Conservation (phyloP, 352 stramenopile species). For the Phytophthora nicotianae region DNA sequence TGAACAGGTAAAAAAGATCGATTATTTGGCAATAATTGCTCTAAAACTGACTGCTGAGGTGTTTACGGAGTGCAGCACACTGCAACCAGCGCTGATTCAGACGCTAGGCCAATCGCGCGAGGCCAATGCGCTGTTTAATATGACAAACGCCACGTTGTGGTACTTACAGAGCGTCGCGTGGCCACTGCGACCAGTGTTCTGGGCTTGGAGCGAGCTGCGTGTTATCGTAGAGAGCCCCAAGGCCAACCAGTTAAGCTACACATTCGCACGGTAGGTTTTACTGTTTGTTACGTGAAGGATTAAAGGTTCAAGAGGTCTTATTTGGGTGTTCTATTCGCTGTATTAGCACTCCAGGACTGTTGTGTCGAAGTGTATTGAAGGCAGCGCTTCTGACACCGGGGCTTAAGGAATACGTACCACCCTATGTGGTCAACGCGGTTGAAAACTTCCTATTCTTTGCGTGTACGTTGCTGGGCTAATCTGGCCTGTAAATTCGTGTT, state of each 20-base stretch:
- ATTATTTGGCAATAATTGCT: not conserved
- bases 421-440: conserved; percentile 42
- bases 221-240: conserved; percentile 58
- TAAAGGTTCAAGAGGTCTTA: conserved; percentile 5
- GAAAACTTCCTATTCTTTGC: conserved; percentile 54
- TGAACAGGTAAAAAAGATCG: conserved; percentile 56
- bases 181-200: conserved; percentile 72
- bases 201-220: conserved; percentile 80
- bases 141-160: conserved; percentile 53
- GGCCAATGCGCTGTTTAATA: conserved; percentile 53
- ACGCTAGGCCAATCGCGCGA: conserved; percentile 68
- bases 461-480: conserved; percentile 33
- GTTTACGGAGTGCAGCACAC: conserved; percentile 33
- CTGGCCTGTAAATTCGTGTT: no score
- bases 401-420: conserved; percentile 46
- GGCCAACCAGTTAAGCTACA: conserved; percentile 58
- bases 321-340: conserved; percentile 1
- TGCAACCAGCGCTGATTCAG: conserved; percentile 74
- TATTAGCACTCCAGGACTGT: conserved; percentile 52
- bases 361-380: conserved; percentile 61
- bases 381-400: conserved; percentile 44
- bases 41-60: conserved; percentile 13
- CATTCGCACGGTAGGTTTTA: conserved; percentile 48
- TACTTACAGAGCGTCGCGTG: conserved; percentile 62
- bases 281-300: not conserved